Evolutionary conservation across 225 moss, liverwort and hornwort genomes (phyloP), one percentile per base, ranked within the genome.

Genomic region (Bryoerythrophyllum caledonicum): DNA sequence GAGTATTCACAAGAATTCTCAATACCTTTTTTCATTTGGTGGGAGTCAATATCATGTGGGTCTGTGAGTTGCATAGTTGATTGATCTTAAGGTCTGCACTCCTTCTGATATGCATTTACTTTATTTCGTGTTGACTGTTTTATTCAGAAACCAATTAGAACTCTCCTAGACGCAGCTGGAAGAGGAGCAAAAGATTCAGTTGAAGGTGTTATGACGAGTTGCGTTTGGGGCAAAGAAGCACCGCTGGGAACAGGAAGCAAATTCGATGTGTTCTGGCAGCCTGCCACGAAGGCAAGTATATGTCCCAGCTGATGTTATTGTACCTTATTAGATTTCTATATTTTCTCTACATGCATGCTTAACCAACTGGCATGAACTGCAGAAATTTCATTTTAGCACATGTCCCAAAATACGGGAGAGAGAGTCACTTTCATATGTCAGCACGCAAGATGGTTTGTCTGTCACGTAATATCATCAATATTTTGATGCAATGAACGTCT

Each of bases 191-290:
- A 63, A 38, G 94, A 94, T 72, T 67, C 74, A 41, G 61, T 94
- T 77, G 82, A 82, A 57, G 86, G 93, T 46, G 93, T 94, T 4
- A 80, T 94, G 83, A 80, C 91, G 66, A 90, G 72, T 70, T 94
- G 88, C 79, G 86, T 91, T 65, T 94, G 91, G 90, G 89, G 94
- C 67, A 84, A 90, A 82, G 91, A 91, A 89, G 93, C 92, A 4
- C 94, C 94, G 10, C 41, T 94, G 64, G 94, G 91, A 78, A 94
- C 91, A 57, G 94, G 91, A 76, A 80, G 71, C 26, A 73, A 82
- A 60, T 85, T 90, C 72, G 82, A 78, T 21, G 19, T 94, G 49
- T 76, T 82, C 64, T 82, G 86, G 89, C 86, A 86, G 60, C 85
- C 82, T 48, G 76, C 48, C 48, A 49, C 81, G 3, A 82, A 81